Base-by-base conservation (phyloP, 805 yeast species). In the Kazachstania africana region DNA sequence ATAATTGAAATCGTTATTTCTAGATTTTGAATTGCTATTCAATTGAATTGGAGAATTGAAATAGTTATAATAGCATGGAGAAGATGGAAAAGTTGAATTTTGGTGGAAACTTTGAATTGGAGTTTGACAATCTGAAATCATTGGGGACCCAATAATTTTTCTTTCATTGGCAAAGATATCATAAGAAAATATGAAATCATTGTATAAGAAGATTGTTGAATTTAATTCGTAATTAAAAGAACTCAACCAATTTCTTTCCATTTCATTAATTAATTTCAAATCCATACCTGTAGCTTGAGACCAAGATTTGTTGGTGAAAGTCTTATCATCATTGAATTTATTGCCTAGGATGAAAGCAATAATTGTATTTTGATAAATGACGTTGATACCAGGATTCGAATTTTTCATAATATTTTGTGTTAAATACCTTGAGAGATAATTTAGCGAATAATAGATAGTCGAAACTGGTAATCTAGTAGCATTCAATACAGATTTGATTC, bases 271-370 rank as follows among this genome's bases (percentile, higher is more conserved):
- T 22, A 67, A 57, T 2, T 49, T 48, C 29, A 82, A 64, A 5
- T 71, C 57, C 39, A 88, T 67, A 13, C 93, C 93, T 4, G 95
- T 81, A n/a, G 96, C 97, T 39, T 84, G 85, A 26, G 84, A 72
- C 98, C 98, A 88, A 6, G 95, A 83, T 48, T 75, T 77, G 60
- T 88, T 88, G 38, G 94, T 84, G 53, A 88, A 88, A 18, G 96
- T 88, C 60, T 88, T 85, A 61, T 88, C 98, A 59, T 88, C 97
- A 53, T 87, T 84, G 55, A 84, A 83, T 60, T 88, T 88, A 63
- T 88, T 88, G 28, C 95, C 94, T 38, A 88, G 63, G 23, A 88
- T 72, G 27, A 88, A 65, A 3, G 93, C 68, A 14, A 79, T 65
- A 26, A 78, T 74, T 26, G 84, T 52, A 62, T 68, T 50, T 60